Percentiles rank a stretch among this genome's conserved stretches.
phyloP scores from a whole-genome alignment of 2,329 filamentous ascomycete species.

The Verticillium alfalfae region DNA sequence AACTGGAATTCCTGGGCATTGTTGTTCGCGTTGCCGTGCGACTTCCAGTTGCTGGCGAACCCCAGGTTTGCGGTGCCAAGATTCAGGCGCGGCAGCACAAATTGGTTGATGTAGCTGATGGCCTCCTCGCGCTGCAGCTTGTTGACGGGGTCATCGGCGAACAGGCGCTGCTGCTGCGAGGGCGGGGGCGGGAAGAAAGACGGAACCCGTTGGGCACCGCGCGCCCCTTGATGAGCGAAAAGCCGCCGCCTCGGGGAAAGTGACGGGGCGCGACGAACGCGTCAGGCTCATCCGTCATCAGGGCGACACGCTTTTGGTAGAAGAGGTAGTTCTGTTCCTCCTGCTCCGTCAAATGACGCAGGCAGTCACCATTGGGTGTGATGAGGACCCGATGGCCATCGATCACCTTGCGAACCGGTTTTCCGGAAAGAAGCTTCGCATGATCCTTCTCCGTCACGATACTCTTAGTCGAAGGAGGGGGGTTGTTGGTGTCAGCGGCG shows the following conservation, averaged over 20 bases:
- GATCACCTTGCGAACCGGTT: conserved; percentile 55
- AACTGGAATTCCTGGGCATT: conserved; percentile 2
- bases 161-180: conserved; percentile 28
- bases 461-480: conserved; percentile 30
- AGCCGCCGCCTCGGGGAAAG: conserved; percentile 47
- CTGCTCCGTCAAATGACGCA: conserved; percentile 63
- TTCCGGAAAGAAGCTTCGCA: conserved; percentile 46
- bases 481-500: conserved; percentile 2
- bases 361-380: conserved; percentile 69
- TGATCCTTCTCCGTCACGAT: conserved; percentile 51
- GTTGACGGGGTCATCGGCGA: conserved; percentile 50
- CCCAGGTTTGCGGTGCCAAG: conserved; percentile 41
- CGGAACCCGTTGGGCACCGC: conserved; percentile 60
- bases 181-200: conserved; percentile 52
- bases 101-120: conserved; percentile 64
- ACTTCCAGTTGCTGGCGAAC: conserved; percentile 21
- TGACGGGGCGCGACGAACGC: conserved; percentile 52
- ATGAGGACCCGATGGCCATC: conserved; percentile 65
- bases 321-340: conserved; percentile 67
- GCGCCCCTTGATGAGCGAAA: conserved; percentile 58
- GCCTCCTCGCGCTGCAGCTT: conserved; percentile 64
- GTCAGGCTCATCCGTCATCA: conserved; percentile 43
- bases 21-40: conserved; percentile 3
- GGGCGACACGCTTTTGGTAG: conserved; percentile 56
- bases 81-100: conserved; percentile 56